These are phyloP conservation scores for Epichloe brachyelytri DNA, from an alignment of 2,329 filamentous ascomycete species.

Conservation along the genomic window DNA sequence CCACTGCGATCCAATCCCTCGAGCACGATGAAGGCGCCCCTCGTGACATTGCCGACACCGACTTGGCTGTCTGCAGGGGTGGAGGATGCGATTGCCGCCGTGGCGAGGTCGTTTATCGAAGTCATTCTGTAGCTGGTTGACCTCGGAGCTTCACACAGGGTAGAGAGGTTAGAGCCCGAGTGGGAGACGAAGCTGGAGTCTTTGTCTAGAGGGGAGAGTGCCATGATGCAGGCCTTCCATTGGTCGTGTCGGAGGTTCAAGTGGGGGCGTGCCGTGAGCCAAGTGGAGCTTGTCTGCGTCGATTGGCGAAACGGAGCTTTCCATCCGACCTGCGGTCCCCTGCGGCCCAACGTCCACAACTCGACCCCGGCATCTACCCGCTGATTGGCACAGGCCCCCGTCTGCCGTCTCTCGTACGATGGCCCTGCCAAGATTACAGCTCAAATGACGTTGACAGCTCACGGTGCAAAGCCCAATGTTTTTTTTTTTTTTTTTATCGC, in stretches of 20 bases:
- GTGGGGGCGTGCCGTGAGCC: no score
- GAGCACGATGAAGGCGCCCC: constrained; percentile 68
- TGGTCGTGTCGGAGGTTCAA: no score
- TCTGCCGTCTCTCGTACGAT: not conserved
- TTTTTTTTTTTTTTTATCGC: not conserved
- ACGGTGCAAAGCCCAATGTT: not conserved
- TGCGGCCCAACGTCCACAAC: not conserved
- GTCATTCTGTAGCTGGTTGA: constrained; percentile 18
- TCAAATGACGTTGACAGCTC: not conserved
- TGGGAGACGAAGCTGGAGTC: no score
- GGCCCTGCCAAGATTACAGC: constrained; percentile 1
- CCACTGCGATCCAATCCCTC: constrained; percentile 85
- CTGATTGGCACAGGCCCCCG: not conserved
- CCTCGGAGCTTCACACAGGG: no score
- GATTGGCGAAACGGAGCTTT: not conserved
- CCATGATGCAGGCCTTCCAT: no score
- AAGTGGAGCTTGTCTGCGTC: no score
- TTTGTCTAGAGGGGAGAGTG: no score
- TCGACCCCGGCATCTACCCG: not conserved
- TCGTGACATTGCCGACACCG: constrained; percentile 2
- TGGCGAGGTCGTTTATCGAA: constrained; percentile 37
- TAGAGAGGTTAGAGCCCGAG: no score
- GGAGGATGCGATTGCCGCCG: constrained; percentile 33
- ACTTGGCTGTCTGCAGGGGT: not conserved
- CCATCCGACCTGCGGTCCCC: not conserved